Evolutionary conservation across 2,329 filamentous ascomycete species (phyloP), one percentile per base, ranked within the genome.

Genomic region (Ophiocordyceps sinensis): DNA sequence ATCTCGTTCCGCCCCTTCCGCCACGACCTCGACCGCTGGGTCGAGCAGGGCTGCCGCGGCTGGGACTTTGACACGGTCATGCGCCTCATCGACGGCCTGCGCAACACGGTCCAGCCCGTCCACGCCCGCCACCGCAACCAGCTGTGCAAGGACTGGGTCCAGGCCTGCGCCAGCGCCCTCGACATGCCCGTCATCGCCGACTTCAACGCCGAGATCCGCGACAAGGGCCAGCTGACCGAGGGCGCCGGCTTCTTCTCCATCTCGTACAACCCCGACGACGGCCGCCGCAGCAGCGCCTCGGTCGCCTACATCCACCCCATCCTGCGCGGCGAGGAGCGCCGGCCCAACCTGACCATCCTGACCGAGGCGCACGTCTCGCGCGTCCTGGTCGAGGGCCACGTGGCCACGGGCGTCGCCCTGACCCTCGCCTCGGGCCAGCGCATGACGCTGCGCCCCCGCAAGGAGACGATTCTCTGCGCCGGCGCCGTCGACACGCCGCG

Each of bases 301-400:
- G 86, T 94, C 19, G 87, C 87, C 15, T 94, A 94, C 65, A 88
- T 94, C 55, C 87, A 94, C 63, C 87, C 87, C 30, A 87, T 94
- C 54, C 73, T 94, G 40, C 77, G 82, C 34, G 85, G 85, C 34
- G 80, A 87, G 38, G 85, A 94, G 70, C 76, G 79, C 59, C 73
- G 85, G 43, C 77, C 84, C 13, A 94, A 94, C 65, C 63, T 94
- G 58, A 91, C 84, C 31, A 71, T 94, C 45, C 69, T 94, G 44
- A 94, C 86, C 56, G 82, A 93, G 56, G 82, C 86, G 23, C 91
- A 85, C 79, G 87, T 94, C 45, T 83, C 77, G 58, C 84, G 80
- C 60, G 65, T 94, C 56, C 84, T 89, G 51, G 73, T 93, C 40
- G 64, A 70, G 41, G 74, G 74, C 49, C 75, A 79, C 53, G 73